Conservation (phyloP, 768 basidiomycete genomes). For the Tylopilus plumbeoviolaceoides region DNA sequence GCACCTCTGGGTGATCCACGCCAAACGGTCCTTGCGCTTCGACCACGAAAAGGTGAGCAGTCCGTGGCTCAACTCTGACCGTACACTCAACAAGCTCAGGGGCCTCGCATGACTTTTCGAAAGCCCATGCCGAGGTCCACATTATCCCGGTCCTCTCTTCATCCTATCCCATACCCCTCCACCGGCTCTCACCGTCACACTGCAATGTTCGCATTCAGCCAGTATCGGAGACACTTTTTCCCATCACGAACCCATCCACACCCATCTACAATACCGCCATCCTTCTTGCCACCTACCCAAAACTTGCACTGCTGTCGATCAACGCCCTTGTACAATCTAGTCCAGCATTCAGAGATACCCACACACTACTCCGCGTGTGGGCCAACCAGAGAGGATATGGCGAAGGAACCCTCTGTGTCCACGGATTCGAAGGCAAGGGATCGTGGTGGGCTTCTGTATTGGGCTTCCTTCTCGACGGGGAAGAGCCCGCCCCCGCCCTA, state of each 20-base stretch:
- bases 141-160: slow-evolving; percentile 66
- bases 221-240: slow-evolving; percentile 6
- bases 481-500: slow-evolving; percentile 40
- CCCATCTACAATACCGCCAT: slow-evolving; percentile 80
- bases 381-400: slow-evolving; percentile 81
- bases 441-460: slow-evolving; percentile 67
- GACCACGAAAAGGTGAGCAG: slow-evolving; percentile 47
- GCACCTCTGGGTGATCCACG: slow-evolving; percentile 60
- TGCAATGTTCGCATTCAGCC: slow-evolving; percentile 54
- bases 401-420: slow-evolving; percentile 53
- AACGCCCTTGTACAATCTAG: slow-evolving; percentile 47
- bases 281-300: slow-evolving; percentile 41
- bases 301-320: slow-evolving; percentile 38
- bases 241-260: slow-evolving; percentile 43
- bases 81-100: slow-evolving; percentile 33
- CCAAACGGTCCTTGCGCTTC: slow-evolving; percentile 59
- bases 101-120: slow-evolving; percentile 57
- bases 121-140: slow-evolving; percentile 65
- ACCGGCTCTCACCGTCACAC: slow-evolving; percentile 68
- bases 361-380: slow-evolving; percentile 85
- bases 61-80: slow-evolving; percentile 21
- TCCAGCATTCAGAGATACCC: slow-evolving; percentile 67
- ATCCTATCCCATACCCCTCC: slow-evolving; percentile 59
- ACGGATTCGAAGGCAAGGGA: slow-evolving; percentile 68
- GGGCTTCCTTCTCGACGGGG: slow-evolving; percentile 60